phyloP scores from a whole-genome alignment of 2,329 filamentous ascomycete genomes.

The Exutisphaerella laricina region DNA sequence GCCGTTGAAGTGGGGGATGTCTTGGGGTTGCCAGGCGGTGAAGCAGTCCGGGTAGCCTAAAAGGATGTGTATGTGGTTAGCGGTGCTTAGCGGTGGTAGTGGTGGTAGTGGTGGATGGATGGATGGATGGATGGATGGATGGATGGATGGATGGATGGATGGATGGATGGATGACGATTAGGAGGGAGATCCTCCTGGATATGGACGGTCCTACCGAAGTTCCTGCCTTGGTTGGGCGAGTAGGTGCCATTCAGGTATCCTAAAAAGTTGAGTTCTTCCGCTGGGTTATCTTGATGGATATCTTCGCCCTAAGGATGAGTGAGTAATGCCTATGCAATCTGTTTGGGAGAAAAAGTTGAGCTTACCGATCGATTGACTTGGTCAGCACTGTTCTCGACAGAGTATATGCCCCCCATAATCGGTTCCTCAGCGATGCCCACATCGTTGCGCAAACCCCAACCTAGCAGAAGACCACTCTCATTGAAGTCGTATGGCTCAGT shows the following conservation, averaged over 20 bases:
- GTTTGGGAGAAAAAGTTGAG: neutral
- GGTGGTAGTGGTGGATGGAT: neutral
- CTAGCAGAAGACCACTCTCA: conserved; percentile 47
- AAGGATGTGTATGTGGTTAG: neutral
- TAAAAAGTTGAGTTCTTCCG: conserved; percentile 68
- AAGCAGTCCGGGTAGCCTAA: conserved; percentile 62
- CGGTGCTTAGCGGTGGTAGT: too few relatives aligned
- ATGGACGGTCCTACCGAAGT: too few relatives aligned
- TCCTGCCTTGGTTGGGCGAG: conserved; percentile 42
- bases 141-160: too few relatives aligned
- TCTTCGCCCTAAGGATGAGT: conserved; percentile 13
- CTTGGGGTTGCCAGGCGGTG: conserved; percentile 55
- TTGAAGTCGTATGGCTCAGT: conserved; percentile 43
- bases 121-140: too few relatives aligned
- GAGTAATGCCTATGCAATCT: neutral
- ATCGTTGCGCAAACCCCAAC: conserved; percentile 68
- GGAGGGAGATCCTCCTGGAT: too few relatives aligned
- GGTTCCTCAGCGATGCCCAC: conserved; percentile 65
- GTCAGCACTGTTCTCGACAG: conserved; percentile 67
- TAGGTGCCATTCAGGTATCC: conserved; percentile 54
- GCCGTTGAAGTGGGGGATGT: conserved; percentile 44
- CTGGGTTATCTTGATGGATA: conserved; percentile 59
- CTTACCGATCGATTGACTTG: conserved; percentile 40
- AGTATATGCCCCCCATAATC: conserved; percentile 45
- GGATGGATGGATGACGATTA: too few relatives aligned